These are phyloP conservation scores for Cavenderia fasciculata DNA, from an alignment of 78 protist genomes.

Conservation along the genomic window DNA sequence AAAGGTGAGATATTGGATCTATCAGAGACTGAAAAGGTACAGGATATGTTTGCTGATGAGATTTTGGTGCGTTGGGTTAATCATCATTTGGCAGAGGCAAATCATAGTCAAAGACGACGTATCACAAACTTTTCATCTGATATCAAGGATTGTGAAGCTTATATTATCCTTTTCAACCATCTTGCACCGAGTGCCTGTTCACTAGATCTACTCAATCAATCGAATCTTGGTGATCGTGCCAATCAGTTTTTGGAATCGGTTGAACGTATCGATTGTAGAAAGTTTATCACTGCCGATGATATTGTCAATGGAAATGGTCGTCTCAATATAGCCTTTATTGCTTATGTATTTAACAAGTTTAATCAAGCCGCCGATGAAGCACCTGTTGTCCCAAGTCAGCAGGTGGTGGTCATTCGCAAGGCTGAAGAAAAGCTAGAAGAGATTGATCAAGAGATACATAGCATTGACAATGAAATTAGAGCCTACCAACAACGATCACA, in stretches of 20 bases:
- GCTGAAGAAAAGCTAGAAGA: not conserved
- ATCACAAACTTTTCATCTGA: conserved; percentile 42
- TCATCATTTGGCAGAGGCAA: conserved; percentile 31
- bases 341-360: conserved; percentile 86
- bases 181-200: conserved; percentile 29
- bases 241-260: conserved; percentile 54
- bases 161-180: conserved; percentile 55
- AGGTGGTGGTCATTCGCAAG: not conserved
- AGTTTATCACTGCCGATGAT: conserved; percentile 78
- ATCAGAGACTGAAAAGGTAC: conserved; percentile 1
- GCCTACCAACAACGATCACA: conserved; percentile 23
- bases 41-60: conserved; percentile 62
- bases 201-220: conserved; percentile 21
- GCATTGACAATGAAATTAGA: conserved; percentile 18
- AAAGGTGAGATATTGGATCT: conserved; percentile 57
- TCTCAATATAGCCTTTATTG: conserved; percentile 91
- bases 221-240: conserved; percentile 79
- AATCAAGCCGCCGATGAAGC: conserved; percentile 63
- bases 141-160: conserved; percentile 74
- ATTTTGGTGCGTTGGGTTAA: conserved; percentile 78
- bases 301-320: conserved; percentile 83
- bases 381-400: conserved; percentile 39
- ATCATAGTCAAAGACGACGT: not conserved
- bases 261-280: conserved; percentile 61
- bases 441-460: not conserved